Evolutionary conservation across 2,329 filamentous ascomycete genomes (phyloP), one percentile per base, ranked within the genome.

Genomic region (Calonectria pseudoturangicola): DNA sequence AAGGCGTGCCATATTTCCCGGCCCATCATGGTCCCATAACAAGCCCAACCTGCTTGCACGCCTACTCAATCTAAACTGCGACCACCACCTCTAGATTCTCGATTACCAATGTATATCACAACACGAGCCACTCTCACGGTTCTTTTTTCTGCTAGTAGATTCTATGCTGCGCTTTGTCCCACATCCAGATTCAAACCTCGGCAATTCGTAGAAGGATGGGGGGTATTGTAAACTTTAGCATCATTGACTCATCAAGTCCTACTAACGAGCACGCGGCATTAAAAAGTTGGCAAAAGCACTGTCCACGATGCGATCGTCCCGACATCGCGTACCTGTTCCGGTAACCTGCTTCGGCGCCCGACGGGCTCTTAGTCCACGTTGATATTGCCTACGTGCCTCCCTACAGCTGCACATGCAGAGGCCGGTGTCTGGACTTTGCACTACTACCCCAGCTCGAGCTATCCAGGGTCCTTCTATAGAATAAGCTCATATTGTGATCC

Each of bases 351-450:
- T 7, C 18, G 51, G 18, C 13, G 28, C 28, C 9, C n/a, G 50
- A 13, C 51, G 51, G 51, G 13, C 25, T 41, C 54, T 58, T 58
- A 58, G 41, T 41, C 54, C 54, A 28, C 13, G 33, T 41, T 39
- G 54, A 41, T 58, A 58, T 58, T 18, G 8, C 33, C 18, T 58
- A 25, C 33, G 16, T 36, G 21, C 33, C n/a, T 58, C 54, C 18
- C 30, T 41, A 58, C 41, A 36, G 33, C 33, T 21, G 28, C 54
- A 12, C 30, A 10, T 41, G 54, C 54, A 39, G 33, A 25, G 21
- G 33, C 21, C 54, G n/a, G n/a, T n/a, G 8, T 58, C 33, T 58
- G 54, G 33, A 30, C 33, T 41, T 9, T 60, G 21, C 18, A 15
- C 54, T 21, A 36, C 13, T 21, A 36, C 13, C 54, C n/a, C n/a